phyloP scores from a whole-genome alignment of 1,284 basidiomycete genomes.

The Afroboletus lepidellus region DNA sequence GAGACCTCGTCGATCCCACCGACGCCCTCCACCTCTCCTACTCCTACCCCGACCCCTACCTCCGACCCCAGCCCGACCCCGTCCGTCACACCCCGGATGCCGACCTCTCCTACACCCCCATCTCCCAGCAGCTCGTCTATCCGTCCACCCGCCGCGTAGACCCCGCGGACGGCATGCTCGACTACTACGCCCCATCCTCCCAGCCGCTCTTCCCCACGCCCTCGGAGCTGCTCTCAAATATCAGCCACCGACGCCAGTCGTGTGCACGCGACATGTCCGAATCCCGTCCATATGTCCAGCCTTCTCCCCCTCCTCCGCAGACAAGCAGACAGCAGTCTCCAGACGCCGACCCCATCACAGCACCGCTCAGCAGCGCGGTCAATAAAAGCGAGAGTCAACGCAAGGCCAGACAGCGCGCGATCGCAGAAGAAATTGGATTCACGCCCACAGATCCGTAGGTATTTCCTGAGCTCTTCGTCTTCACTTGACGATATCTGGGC shows the following conservation, averaged over 20 bases:
- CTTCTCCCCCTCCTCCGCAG: conserved; percentile 16
- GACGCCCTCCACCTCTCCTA: conserved; percentile 2
- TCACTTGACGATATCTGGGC: background rate
- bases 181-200: conserved; percentile 25
- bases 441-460: conserved; percentile 58
- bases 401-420: conserved; percentile 51
- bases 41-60: conserved; percentile 12
- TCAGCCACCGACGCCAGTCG: conserved; percentile 24
- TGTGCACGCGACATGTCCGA: background rate
- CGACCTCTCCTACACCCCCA: conserved; percentile 9
- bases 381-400: conserved; percentile 45
- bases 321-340: conserved; percentile 16
- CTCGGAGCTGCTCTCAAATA: conserved; percentile 55
- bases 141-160: background rate
- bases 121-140: conserved; percentile 17
- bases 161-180: conserved; percentile 9
- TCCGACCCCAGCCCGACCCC: conserved; percentile 7
- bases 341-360: background rate
- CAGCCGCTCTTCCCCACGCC: conserved; percentile 61
- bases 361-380: background rate
- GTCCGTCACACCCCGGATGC: background rate
- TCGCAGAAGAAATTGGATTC: conserved; percentile 57
- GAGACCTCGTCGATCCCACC: conserved; percentile 4
- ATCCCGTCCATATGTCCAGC: conserved; percentile 5
- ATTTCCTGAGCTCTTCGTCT: background rate